Base-by-base conservation (phyloP, 148 eudicot genomes). In the Rhododendron henanense region DNA sequence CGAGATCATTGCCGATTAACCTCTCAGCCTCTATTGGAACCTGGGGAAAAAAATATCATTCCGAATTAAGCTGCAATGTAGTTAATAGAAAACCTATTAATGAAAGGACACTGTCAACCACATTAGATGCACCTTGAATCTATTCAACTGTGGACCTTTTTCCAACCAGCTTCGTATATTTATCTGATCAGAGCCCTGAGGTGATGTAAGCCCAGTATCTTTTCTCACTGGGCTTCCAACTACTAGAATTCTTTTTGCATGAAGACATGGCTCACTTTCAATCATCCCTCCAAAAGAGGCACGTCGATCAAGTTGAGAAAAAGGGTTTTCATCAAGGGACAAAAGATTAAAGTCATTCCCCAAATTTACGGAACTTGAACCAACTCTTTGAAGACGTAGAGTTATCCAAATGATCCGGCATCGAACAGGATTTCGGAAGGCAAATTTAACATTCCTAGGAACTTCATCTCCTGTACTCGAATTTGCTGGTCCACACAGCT, bases 11-110 rank as follows among this genome's bases (percentile, higher is more conserved):
- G 83, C 89, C 93, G 11, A 87, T 84, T 81, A 93, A 89, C 90
- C 98, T 92, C 89, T 95, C 98, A 63, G 92, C 91, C 88, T 96
- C 99, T 87, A 94, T 81, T 45, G 98, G 98, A 88, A 96, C 95
- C 99, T 96, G 91, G 83, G 87, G 90, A 61, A 45, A 71, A 61
- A 73, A 53, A 67, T 35, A 59, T 48, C 11, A 47, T 75, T 21
- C 53, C 21, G 33, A 53, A 75, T 25, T 28, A 65, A 59, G 19
- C 39, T 25, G 41, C 67, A 63, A 79, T 21, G 59, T 69, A 78
- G 31, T 57, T 73, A 71, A 76, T 47, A 37, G 0, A 35, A 18
- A 37, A 77, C 76, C 59, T 61, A 69, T 47, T 14, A 80, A 73
- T 14, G 6, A 79, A 28, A 86, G 28, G 48, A 51, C 6, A 74